phyloP scores from a whole-genome alignment of 2,329 filamentous ascomycete genomes.

The Dothistroma septosporum region DNA sequence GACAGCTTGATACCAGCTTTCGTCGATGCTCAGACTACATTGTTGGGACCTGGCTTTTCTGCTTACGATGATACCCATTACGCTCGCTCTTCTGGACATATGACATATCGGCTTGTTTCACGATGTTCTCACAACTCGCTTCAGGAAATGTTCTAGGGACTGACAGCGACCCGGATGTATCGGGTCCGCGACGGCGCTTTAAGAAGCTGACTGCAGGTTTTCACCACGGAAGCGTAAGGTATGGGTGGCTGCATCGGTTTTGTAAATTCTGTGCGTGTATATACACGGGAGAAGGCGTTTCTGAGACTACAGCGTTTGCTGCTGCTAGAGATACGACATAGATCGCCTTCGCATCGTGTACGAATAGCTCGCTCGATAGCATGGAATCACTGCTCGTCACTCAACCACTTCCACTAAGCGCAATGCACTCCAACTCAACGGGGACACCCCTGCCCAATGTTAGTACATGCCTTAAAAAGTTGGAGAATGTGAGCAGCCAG shows the following conservation, averaged over 20 bases:
- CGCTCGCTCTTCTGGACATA: constrained; percentile 8
- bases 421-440: constrained; percentile 87
- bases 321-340: background rate
- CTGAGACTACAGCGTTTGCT: background rate
- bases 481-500: too few relatives aligned
- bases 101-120: background rate
- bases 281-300: background rate
- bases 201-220: background rate
- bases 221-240: background rate
- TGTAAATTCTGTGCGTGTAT: background rate
- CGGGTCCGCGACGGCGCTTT: background rate
- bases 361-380: background rate
- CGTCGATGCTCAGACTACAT: background rate
- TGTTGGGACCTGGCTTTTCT: background rate
- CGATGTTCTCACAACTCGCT: background rate
- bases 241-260: background rate
- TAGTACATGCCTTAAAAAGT: too few relatives aligned
- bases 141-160: background rate
- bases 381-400: background rate
- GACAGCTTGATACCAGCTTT: background rate
- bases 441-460: too few relatives aligned
- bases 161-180: background rate
- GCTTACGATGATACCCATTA: constrained; percentile 10
- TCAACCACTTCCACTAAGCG: constrained; percentile 40
- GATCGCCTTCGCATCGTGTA: background rate